Evolutionary conservation across 2,329 filamentous ascomycete genomes (phyloP), one percentile per base, ranked within the genome.

Genomic region (Botrytis cinerea): DNA sequence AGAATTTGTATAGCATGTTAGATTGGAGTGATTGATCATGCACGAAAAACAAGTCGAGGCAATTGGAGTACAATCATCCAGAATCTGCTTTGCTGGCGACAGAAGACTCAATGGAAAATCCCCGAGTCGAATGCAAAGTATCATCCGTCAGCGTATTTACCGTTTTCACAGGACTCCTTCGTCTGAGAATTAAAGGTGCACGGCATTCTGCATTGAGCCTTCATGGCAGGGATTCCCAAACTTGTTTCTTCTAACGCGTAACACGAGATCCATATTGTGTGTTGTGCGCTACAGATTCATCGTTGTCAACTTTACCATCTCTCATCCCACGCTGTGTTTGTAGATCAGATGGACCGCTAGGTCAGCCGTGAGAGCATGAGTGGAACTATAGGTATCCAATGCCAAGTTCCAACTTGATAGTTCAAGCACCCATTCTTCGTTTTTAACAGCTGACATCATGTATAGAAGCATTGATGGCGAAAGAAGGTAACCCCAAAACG

Each of bases 291-390:
- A 38, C n/a, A 72, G 28, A 43, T 25, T 57, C 66, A 69, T 69
- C 66, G 66, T 32, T 69, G 48, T 69, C n/a, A 69, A 69, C 38
- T 69, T 69, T 69, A 69, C 66, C 66, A 69, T 59, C 66, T 69
- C 57, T 57, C 16, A 69, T 57, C 38, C 48, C 48, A 69, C 66
- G 66, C 48, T 69, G 48, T 69, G 48, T 28, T 40, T 69, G n/a
- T 69, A 69, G 66, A 69, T 69, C 35, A 69, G 35, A 57, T 57
- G 66, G 48, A 57, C 38, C 48, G 40, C 66, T 57, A 40, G 66
- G 38, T 69, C 66, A 69, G n/a, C 48, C 48, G 66, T 32, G 66
- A 43, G 48, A 51, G n/a, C 22, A 32, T 57, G 43, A 69, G 35
- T 57, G n/a, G 38, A 12, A 57, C 48, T 16, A 32, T 69, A 12